Base-by-base conservation (phyloP, 2,329 filamentous ascomycete genomes). In the Coniochaeta sp. region DNA sequence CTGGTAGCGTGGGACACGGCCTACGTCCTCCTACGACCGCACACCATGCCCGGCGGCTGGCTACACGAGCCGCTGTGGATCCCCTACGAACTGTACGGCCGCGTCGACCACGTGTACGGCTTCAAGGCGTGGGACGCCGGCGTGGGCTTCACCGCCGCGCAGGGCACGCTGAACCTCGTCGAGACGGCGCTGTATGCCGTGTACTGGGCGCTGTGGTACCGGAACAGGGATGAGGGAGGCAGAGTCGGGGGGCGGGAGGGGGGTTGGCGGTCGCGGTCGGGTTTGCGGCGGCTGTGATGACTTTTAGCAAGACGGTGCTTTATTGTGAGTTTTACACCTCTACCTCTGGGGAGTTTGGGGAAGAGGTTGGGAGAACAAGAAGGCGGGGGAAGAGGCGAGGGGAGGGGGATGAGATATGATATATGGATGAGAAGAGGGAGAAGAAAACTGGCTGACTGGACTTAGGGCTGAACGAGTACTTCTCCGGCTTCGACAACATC, bases 61-160 rank as follows among this genome's bases (percentile, higher is more conserved):
- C 77, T 89, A 58, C 90, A 96, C 76, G 78, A 75, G 76, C 89
- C 89, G 1, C 67, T 96, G 47, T 96, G 85, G 82, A 77, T 75
- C 32, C 91, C 90, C 0, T 96, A 96, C 75, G 84, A 82, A 68
- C 83, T 96, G 1, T 96, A 96, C 76, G 90, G 88, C 60, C 77
- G 80, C 57, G 79, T 96, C 65, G 92, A 96, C 74, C 80, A 92
- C 72, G 80, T 93, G 34, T 96, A 96, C 76, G 91, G 91, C 44
- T 88, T 82, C 78, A 86, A 88, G 67, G 87, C 89, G 4, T 91
- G 82, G 71, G 75, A 89, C 62, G 79, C 79, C 17, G 73, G 79
- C 24, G 86, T 87, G 70, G 91, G 91, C 38, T 96, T 96, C 74
- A 90, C 89, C 0, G 83, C 81, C 47, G 90, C 91, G 40, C 91